Base-by-base conservation (phyloP, 129 eudicot genomes). In the Arctium minus region DNA sequence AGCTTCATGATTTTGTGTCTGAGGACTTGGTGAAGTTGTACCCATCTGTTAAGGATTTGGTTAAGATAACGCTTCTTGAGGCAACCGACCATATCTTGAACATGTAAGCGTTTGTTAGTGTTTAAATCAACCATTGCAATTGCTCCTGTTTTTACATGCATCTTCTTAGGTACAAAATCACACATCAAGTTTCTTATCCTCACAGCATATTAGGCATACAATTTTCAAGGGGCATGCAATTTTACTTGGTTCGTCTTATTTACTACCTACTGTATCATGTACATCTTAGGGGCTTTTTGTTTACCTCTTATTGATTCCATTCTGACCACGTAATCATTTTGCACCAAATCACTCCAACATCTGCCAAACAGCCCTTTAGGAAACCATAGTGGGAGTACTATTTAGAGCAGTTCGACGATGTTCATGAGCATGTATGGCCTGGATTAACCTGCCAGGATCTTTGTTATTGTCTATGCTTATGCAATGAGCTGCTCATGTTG, bases 51-150 rank as follows among this genome's bases (percentile, higher is more conserved):
- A 94, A 91, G 87, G 89, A 90, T 81, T 87, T 91, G 69, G 98
- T 90, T 31, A 91, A 90, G 76, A 94, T 94, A 74, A 86, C 94
- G 17, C 94, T 94, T 79, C 93, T 94, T 40, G 98, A 94, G 85
- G 98, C 97, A 60, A 91, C 93, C 11, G 98, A 91, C 81, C 94
- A 94, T 82, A 94, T 94, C 67, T 73, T 94, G 87, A 94, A 89
- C 88, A 91, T 92, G 98, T 94, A 86, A 79, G 88, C 4, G 74
- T 72, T 37, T 80, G 27, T 80, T 71, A 9, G 2, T 32, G 27
- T 60, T 62, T n/a, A 13, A 9, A 62, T 27, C 75, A 31, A 38
- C 8, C 37, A 69, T 22, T 31, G 11, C 11, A 60, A 31, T 72
- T 73, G 3, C 67, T 76, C 69, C 71, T 39, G 4, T 50, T 50